Evolutionary conservation across 495 filamentous ascomycete genomes (phyloP), one percentile per base, ranked within the genome.

Genomic region (Talaromyces trachyspermus): DNA sequence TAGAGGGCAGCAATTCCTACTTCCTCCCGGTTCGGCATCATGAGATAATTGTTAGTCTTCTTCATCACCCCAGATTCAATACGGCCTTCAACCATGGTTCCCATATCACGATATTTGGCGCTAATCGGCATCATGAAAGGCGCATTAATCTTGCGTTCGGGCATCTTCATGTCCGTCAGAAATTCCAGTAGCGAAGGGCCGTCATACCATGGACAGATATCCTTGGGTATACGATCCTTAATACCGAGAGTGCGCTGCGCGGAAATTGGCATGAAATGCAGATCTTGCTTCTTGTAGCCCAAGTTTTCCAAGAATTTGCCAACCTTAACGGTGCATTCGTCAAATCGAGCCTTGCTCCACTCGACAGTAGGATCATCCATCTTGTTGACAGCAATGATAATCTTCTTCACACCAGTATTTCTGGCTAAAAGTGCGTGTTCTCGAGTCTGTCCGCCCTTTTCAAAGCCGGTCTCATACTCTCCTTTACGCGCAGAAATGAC

Each of bases 401-500:
- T 78, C 65, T 95, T 95, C 71, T 87, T 86, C 24, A 99, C 92
- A 58, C 92, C 91, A 59, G 95, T 89, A n/a, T 95, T 99, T 65
- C 95, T 94, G 41, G 92, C 92, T 43, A 99, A 73, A 61, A 99
- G 84, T 37, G 92, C 92, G 64, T 98, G 92, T 71, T 99, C 92
- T 59, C 92, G 77, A 35, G 94, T 99, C 64, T 99, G 92, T 12
- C 94, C 92, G 43, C 92, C 92, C 69, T 94, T 95, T 62, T 97
- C 92, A 63, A 99, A 99, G n/a, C 92, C 92, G 29, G 92, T 97
- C 70, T 99, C 92, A 61, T 99, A 99, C 68, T 99, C 94, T 63
- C 92, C 92, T 72, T 95, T 98, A 48, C 92, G 86, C 1, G 92
- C 89, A 49, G 85, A 91, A 62, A 99, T 97, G 58, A 99, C 92